These are phyloP conservation scores for Colletotrichum eremochloae DNA, from an alignment of 2,329 filamentous ascomycete genomes.

Conservation along the genomic window DNA sequence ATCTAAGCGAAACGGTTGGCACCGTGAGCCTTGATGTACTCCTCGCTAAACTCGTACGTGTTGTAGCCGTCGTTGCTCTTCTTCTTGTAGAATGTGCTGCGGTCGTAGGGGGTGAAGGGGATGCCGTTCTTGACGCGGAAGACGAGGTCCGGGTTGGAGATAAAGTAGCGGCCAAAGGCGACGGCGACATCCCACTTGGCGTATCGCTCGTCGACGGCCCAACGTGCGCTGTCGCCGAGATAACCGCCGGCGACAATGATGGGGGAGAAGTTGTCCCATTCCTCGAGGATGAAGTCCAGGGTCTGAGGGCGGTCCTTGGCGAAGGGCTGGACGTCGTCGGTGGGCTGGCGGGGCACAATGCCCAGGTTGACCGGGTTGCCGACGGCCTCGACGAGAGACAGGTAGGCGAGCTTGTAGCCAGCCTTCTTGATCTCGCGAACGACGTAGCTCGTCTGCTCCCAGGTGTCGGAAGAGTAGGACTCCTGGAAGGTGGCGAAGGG, in stretches of 20 bases:
- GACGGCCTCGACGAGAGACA: constrained; percentile 54
- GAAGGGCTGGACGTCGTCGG: constrained; percentile 41
- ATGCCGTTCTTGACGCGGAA: constrained; percentile 56
- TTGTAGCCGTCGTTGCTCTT: constrained; percentile 48
- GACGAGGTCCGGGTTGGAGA: constrained; percentile 57
- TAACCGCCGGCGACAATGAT: constrained; percentile 50
- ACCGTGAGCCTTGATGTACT: constrained; percentile 35
- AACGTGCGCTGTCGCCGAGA: constrained; percentile 44
- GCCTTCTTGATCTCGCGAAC: constrained; percentile 46
- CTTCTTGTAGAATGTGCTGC: constrained; percentile 55
- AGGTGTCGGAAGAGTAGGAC: constrained; percentile 46
- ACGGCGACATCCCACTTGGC: constrained; percentile 46
- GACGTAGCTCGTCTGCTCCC: constrained; percentile 49
- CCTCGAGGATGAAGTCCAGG: constrained; percentile 49
- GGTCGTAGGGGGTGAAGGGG: constrained; percentile 53
- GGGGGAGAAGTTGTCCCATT: constrained; percentile 48
- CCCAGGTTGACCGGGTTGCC: constrained; percentile 44
- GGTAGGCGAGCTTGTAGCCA: constrained; percentile 50
- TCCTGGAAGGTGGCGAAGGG: constrained; percentile 48
- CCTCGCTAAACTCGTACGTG: constrained; percentile 49
- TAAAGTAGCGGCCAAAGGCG: constrained; percentile 55
- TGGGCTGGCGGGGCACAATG: constrained; percentile 41
- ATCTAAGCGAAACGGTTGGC: constrained; percentile 24
- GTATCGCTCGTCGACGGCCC: constrained; percentile 47
- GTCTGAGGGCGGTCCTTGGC: constrained; percentile 42